Conservation (phyloP, 2,329 filamentous ascomycete species). For the Penicillium crustosum region DNA sequence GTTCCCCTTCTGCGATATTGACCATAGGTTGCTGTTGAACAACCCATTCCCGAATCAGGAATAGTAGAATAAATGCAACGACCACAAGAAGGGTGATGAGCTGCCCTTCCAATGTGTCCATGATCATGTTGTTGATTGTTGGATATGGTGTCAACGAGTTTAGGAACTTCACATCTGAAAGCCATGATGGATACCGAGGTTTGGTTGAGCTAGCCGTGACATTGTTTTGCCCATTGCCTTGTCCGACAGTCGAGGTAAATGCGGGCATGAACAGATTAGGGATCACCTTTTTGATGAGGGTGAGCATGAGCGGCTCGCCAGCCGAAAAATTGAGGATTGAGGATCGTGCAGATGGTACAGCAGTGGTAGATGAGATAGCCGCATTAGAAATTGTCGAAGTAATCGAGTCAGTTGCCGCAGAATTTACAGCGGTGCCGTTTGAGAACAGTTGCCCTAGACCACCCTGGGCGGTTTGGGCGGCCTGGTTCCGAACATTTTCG, state of each 20-base stretch:
- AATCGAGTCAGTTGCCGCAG: slow-evolving; percentile 22
- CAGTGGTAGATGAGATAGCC: slow-evolving; percentile 23
- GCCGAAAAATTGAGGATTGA: slow-evolving; percentile 44
- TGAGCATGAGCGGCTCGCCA: slow-evolving; percentile 48
- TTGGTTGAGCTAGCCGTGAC: slow-evolving; percentile 29
- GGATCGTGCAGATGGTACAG: slow-evolving; percentile 36
- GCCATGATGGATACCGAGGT: slow-evolving; percentile 47
- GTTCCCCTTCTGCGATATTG: slow-evolving; percentile 66
- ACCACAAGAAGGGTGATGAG: slow-evolving; percentile 91
- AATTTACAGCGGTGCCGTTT: slow-evolving; percentile 29
- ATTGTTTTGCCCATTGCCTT: slow-evolving; percentile 29
- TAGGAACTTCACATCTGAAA: slow-evolving; percentile 61
- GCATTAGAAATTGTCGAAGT: slow-evolving; percentile 28
- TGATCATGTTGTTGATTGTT: slow-evolving; percentile 71
- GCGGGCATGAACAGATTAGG: slow-evolving; percentile 36
- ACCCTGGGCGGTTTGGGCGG: slow-evolving; percentile 16
- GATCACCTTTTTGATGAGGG: slow-evolving; percentile 47
- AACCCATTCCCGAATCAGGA: slow-evolving; percentile 94
- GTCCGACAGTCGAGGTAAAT: slow-evolving; percentile 30
- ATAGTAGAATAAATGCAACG: slow-evolving; percentile 92
- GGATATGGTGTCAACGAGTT: slow-evolving; percentile 64
- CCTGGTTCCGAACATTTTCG: slow-evolving; percentile 25
- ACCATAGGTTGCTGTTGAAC: slow-evolving; percentile 95
- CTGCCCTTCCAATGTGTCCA: slow-evolving; percentile 86
- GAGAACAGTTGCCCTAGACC: slow-evolving; percentile 24